These are phyloP conservation scores for Pezicula rhizophila DNA, from an alignment of 2,329 filamentous ascomycete genomes.

Conservation along the genomic window DNA sequence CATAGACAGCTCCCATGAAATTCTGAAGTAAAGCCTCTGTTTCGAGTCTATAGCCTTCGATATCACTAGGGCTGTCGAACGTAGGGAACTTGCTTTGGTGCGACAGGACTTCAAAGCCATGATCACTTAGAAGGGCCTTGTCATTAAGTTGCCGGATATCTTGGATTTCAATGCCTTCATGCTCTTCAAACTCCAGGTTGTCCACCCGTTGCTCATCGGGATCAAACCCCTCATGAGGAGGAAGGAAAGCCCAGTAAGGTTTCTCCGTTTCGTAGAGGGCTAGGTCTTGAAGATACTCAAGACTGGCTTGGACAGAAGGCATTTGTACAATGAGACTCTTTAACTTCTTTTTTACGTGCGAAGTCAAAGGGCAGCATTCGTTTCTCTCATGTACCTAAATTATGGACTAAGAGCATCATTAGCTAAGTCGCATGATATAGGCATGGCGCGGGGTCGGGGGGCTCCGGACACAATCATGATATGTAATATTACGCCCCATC, in stretches of 20 bases:
- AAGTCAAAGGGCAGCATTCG: too few relatives aligned
- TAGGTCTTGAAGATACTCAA: conserved; percentile 14
- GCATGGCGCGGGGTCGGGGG: too few relatives aligned
- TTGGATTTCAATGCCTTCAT: conserved; percentile 6
- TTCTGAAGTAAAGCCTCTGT: conserved; percentile 11
- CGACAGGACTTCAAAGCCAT: conserved; percentile 11
- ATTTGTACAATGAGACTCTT: neutral
- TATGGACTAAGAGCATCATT: too few relatives aligned
- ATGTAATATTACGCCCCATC: too few relatives aligned
- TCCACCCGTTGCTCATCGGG: conserved; percentile 8
- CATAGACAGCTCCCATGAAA: conserved; percentile 7
- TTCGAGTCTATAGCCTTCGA: conserved; percentile 8
- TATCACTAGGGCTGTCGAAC: conserved; percentile 5
- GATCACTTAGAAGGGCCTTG: neutral
- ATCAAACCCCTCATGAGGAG: conserved; percentile 16
- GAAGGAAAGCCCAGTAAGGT: conserved; percentile 14
- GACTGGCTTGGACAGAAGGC: conserved; percentile 6
- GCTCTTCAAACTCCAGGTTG: conserved; percentile 14
- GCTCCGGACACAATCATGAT: too few relatives aligned
- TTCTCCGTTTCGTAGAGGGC: conserved; percentile 12
- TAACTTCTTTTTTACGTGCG: too few relatives aligned
- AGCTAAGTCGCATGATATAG: too few relatives aligned
- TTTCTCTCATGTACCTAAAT: too few relatives aligned
- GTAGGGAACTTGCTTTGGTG: conserved; percentile 7
- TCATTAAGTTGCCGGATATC: conserved; percentile 7